Percentiles rank a stretch among this genome's conserved stretches.
Evolutionary conservation across 176 grass and related monocot species (phyloP).

Genomic region (Pharus latifolius): DNA sequence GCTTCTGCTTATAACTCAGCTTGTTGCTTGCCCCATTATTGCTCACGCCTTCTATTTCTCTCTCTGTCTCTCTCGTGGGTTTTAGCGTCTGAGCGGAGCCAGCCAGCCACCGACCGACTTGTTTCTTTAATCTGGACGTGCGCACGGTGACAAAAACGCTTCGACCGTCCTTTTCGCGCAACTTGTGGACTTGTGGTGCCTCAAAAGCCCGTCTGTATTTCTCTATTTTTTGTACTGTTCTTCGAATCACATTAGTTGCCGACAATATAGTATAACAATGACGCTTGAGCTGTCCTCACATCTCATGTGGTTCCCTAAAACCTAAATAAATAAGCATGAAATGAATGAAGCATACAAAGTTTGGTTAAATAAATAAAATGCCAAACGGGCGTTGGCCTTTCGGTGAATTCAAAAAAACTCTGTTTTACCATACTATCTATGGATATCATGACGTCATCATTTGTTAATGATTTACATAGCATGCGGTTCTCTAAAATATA

Average conservation of each 20-base stretch:
- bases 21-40: neutral
- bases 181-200: too few species aligned
- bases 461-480: too few species aligned
- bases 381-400: too few species aligned
- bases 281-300: slow-evolving; percentile 23
- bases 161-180: slow-evolving; percentile 12
- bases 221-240: neutral
- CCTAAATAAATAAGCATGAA: neutral
- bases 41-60: neutral
- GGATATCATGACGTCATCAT: too few species aligned
- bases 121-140: neutral
- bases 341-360: neutral
- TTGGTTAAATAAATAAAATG: neutral
- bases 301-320: neutral
- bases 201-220: slow-evolving; percentile 28
- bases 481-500: too few species aligned
- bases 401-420: too few species aligned
- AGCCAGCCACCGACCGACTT: slow-evolving; percentile 25
- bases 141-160: neutral
- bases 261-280: slow-evolving; percentile 23
- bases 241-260: slow-evolving; percentile 14
- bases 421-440: too few species aligned
- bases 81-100: neutral
- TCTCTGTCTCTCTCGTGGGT: slow-evolving; percentile 11
- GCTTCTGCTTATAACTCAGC: neutral